These are phyloP conservation scores for Ambrosia artemisiifolia DNA, from an alignment of 129 eudicot genomes.

Conservation along the genomic window DNA sequence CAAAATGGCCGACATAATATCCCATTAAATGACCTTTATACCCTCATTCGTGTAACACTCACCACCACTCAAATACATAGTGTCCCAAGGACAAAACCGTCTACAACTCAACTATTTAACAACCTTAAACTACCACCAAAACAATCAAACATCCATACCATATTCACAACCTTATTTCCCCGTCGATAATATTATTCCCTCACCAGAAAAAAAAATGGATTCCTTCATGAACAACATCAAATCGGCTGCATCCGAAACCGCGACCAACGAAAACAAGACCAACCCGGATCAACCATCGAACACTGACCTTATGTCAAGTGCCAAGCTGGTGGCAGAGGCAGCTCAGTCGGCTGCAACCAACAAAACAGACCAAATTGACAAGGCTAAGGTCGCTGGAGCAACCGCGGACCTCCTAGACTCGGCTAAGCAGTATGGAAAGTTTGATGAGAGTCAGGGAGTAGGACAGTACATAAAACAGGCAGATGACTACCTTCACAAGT, in stretches of 20 bases:
- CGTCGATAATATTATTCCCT: not conserved
- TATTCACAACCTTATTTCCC: not conserved
- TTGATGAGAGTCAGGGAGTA: slow-evolving; percentile 46
- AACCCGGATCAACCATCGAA: slow-evolving; percentile 9
- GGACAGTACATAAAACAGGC: slow-evolving; percentile 63
- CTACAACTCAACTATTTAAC: slow-evolving; percentile 14
- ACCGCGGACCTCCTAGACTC: slow-evolving; percentile 56
- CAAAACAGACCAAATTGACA: slow-evolving; percentile 48
- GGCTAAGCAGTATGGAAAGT: slow-evolving; percentile 49
- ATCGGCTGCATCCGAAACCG: slow-evolving; percentile 4
- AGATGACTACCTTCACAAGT: slow-evolving; percentile 56
- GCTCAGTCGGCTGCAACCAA: slow-evolving; percentile 39
- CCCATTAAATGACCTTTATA: not conserved
- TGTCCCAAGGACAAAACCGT: slow-evolving; percentile 17
- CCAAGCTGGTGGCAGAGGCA: slow-evolving; percentile 58
- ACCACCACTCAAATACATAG: slow-evolving; percentile 14
- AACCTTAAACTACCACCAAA: not conserved
- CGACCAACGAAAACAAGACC: slow-evolving; percentile 5
- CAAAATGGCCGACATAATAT: not conserved
- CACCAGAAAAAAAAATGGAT: slow-evolving; percentile 21
- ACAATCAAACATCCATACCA: not conserved
- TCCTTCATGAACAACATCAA: slow-evolving; percentile 23
- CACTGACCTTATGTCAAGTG: slow-evolving; percentile 46
- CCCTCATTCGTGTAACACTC: slow-evolving; percentile 23
- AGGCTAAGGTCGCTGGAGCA: slow-evolving; percentile 54